Conservation (phyloP, 805 yeast species). For the Candida andamanensis region DNA sequence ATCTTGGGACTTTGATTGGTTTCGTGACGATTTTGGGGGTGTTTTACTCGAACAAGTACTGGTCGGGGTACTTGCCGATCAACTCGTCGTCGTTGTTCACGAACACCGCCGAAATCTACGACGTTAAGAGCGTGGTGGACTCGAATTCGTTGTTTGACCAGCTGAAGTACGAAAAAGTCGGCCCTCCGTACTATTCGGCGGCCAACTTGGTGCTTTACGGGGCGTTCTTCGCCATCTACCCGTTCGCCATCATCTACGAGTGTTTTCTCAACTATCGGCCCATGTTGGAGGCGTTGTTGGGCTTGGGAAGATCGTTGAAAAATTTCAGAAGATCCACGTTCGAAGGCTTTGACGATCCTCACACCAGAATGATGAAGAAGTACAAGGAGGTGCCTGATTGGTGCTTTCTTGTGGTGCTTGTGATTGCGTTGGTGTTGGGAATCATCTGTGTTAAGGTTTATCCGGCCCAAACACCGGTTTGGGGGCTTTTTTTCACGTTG, state of each 20-base stretch:
- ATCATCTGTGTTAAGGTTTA: conserved; percentile 26
- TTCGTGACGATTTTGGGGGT: conserved; percentile 17
- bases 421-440: conserved; percentile 25
- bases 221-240: conserved; percentile 25
- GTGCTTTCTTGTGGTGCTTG: conserved; percentile 20
- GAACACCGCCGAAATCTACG: conserved; percentile 42
- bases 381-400: conserved; percentile 34
- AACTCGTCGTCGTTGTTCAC: conserved; percentile 43
- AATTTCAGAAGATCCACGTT: conserved; percentile 35
- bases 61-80: conserved; percentile 28
- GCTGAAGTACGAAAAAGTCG: conserved; percentile 18
- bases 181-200: conserved; percentile 30
- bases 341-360: conserved; percentile 30
- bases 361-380: conserved; percentile 26
- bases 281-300: conserved; percentile 12
- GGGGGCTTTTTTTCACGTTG: conserved; percentile 31
- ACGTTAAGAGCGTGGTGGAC: conserved; percentile 39
- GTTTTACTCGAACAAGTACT: conserved; percentile 19
- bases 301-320: conserved; percentile 13
- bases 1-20: conserved; percentile 16
- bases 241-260: conserved; percentile 40
- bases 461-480: conserved; percentile 32
- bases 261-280: conserved; percentile 20
- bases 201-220: conserved; percentile 25
- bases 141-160: conserved; percentile 25